A percentile compares a stretch with the other conserved stretches of the same genome.
Conservation (phyloP, 164 flowering plant genomes). For the Vitis rupestris region DNA sequence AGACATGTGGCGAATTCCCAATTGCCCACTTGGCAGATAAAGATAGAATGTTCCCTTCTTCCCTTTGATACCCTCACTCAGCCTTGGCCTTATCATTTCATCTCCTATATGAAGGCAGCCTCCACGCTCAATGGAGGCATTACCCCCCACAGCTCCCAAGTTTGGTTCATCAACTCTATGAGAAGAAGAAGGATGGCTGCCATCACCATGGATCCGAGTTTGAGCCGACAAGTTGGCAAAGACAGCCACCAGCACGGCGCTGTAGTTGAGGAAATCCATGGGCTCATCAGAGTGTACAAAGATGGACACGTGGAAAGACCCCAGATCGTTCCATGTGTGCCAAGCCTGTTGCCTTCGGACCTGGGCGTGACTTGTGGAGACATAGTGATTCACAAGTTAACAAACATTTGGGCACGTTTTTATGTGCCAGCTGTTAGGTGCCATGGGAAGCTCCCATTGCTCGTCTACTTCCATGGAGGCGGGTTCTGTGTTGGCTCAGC, state of each 20-base stretch:
- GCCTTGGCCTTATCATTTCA: not conserved
- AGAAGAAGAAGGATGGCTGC: slow-evolving; percentile 40
- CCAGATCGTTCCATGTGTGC: slow-evolving; percentile 41
- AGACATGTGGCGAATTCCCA: slow-evolving; percentile 23
- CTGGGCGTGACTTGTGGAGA: slow-evolving; percentile 44
- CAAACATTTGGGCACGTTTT: slow-evolving; percentile 43
- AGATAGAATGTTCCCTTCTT: not conserved
- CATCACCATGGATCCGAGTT: slow-evolving; percentile 30
- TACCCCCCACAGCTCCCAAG: not conserved
- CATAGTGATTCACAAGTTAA: slow-evolving; percentile 38
- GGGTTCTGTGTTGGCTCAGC: slow-evolving; percentile 66
- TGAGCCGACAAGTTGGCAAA: slow-evolving; percentile 16
- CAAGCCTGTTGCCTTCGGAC: slow-evolving; percentile 24
- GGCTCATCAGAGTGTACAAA: slow-evolving; percentile 50
- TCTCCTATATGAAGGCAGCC: slow-evolving; percentile 6
- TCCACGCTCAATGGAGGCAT: no score
- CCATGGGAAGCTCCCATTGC: slow-evolving; percentile 31
- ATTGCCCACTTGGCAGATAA: slow-evolving; percentile 33
- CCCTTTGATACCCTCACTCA: slow-evolving; percentile 1
- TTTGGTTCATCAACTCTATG: not conserved
- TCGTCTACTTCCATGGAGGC: slow-evolving; percentile 68
- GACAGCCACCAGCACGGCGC: slow-evolving; percentile 25
- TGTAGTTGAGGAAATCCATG: slow-evolving; percentile 35
- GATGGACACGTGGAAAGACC: slow-evolving; percentile 62
- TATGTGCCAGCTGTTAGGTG: slow-evolving; percentile 35